Base-by-base conservation (phyloP, 805 yeast genomes). In the Metschnikowia bowlesiae region DNA sequence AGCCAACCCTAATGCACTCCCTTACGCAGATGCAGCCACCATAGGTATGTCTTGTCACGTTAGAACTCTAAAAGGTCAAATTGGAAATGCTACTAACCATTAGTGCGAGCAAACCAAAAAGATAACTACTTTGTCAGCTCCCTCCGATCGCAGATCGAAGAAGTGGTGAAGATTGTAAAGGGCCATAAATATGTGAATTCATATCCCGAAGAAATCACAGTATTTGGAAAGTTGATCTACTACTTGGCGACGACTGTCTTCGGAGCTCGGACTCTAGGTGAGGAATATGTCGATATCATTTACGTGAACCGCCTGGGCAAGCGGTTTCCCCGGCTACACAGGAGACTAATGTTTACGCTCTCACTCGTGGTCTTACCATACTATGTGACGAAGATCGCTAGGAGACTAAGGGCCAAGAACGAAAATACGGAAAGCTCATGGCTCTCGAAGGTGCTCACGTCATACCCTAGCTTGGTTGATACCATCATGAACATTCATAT, bases 61-160 rank as follows among this genome's bases (percentile, higher is more conserved):
- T 26, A 26, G 31, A 26, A 8, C 0, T 7, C 16, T 11, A 22
- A 8, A 3, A 9, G 10, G 4, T 2, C 6, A 9, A 13, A 9
- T 9, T 6, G 18, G 9, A 16, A 18, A 9, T 14, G 4, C 5
- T 51, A 62, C 70, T 69, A 69, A 66, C 28, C 28, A 18, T 13
- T 52, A 74, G 95, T 92, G 35, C 78, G 97, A 47, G 89, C 97
- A 1, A 84, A 89, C 63, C 97, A 92, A 62, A 92, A 92, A 62
- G 99, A 92, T 65, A 76, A 81, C 4, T 88, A 85, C 58, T 81
- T 88, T 39, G 86, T 84, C 57, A 67, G 76, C 0, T 64, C 79
- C 2, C 68, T 89, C 22, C 70, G 76, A 35, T 65, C 70, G 2
- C 82, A 85, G 55, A 56, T 90, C 3, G 78, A 75, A 37, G 85